Percentiles rank a stretch among this genome's conserved stretches.
These are phyloP conservation scores for Xerocomellus chrysenteron DNA, from an alignment of 768 basidiomycete genomes.

Conservation along the genomic window DNA sequence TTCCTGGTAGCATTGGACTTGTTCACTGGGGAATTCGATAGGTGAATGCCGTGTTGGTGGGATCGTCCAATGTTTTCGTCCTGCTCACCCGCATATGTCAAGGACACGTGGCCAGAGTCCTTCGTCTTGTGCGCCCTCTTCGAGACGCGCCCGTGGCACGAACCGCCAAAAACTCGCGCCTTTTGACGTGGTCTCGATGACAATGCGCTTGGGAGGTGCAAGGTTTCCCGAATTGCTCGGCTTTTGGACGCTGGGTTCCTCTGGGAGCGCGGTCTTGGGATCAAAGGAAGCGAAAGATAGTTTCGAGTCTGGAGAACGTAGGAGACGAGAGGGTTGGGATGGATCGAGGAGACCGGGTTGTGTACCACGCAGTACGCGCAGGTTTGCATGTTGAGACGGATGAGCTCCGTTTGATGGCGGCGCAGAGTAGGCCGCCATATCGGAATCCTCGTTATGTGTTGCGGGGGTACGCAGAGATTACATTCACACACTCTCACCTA, in stretches of 20 bases:
- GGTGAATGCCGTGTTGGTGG: conserved; percentile 8
- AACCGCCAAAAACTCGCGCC: conserved; percentile 69
- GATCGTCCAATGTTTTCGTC: conserved; percentile 1
- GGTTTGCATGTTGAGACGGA: conserved; percentile 7
- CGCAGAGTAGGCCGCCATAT: conserved; percentile 13
- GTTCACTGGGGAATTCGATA: conserved; percentile 38
- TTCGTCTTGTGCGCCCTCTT: conserved; percentile 60
- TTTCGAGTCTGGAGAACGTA: conserved; percentile 56
- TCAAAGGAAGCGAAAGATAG: conserved; percentile 76
- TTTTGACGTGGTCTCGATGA: conserved; percentile 64
- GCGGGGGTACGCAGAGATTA: no score
- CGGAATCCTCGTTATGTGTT: not conserved
- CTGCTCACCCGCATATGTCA: conserved; percentile 65
- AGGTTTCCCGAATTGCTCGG: conserved; percentile 47
- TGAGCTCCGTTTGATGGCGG: conserved; percentile 1
- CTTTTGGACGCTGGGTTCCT: conserved; percentile 35
- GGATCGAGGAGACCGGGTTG: conserved; percentile 63
- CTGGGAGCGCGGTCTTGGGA: conserved; percentile 51
- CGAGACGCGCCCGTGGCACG: conserved; percentile 65
- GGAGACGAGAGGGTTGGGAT: conserved; percentile 57
- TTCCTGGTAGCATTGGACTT: conserved; percentile 58
- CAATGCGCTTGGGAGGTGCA: conserved; percentile 44
- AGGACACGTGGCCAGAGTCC: conserved; percentile 55
- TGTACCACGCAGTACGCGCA: conserved; percentile 39
- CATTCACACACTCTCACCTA: no score